phyloP scores from a whole-genome alignment of 306 rosid genomes.

The Sophora flavescens region DNA sequence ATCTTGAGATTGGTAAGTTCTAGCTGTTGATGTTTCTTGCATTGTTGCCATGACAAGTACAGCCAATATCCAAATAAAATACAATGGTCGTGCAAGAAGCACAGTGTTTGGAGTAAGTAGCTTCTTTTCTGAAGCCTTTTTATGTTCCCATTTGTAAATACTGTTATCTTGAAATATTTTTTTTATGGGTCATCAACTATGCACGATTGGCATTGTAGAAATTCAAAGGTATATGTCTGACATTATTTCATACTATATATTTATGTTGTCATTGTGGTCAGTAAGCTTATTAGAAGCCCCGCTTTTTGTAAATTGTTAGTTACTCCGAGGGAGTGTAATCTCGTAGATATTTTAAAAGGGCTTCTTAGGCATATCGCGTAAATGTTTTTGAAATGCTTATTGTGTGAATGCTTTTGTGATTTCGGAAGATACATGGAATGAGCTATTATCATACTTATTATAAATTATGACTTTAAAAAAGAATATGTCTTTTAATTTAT shows the following conservation, averaged over 20 bases:
- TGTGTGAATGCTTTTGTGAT: slow-evolving; percentile 68
- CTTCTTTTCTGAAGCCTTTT: slow-evolving; percentile 35
- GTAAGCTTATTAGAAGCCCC: neutral
- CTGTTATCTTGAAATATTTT: neutral
- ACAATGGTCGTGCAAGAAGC: slow-evolving; percentile 88
- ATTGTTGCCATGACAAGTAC: slow-evolving; percentile 82
- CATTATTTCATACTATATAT: neutral
- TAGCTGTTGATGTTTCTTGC: slow-evolving; percentile 93
- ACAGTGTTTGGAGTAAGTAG: slow-evolving; percentile 89
- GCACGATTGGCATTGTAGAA: slow-evolving; percentile 7
- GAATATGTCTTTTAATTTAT: slow-evolving; percentile 8
- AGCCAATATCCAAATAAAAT: slow-evolving; percentile 81
- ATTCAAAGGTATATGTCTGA: neutral
- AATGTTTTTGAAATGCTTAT: no score
- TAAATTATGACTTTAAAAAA: neutral
- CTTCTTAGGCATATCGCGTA: no score
- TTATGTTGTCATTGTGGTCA: slow-evolving; percentile 27
- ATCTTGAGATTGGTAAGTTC: slow-evolving; percentile 86
- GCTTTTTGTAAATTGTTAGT: neutral
- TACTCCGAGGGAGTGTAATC: neutral
- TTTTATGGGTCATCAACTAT: neutral
- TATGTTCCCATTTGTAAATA: neutral
- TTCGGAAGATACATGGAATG: slow-evolving; percentile 96
- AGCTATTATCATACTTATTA: slow-evolving; percentile 45
- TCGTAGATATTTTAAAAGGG: no score